Conservation (phyloP, 306 rosid species). For the Datisca glomerata region DNA sequence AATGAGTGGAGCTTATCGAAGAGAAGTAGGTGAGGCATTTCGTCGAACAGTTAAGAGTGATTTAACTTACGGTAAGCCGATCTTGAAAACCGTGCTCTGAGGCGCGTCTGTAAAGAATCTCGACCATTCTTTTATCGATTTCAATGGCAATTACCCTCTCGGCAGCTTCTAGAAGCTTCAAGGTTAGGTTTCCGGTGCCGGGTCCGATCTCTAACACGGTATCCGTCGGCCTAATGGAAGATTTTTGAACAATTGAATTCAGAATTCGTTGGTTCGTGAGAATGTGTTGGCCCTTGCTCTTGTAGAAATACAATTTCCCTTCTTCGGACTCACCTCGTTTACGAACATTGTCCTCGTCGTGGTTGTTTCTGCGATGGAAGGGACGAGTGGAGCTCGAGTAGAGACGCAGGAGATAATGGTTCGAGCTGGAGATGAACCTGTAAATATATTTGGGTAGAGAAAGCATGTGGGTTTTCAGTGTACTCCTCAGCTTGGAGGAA, state of each 20-base stretch:
- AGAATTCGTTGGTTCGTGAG: conserved; percentile 64
- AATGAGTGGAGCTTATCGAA: no score
- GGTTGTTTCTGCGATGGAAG: conserved; percentile 6
- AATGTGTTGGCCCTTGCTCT: conserved; percentile 83
- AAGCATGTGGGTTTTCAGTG: conserved; percentile 23
- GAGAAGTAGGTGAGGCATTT: conserved; percentile 19
- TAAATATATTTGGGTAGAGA: conserved; percentile 14
- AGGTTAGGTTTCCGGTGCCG: conserved; percentile 88
- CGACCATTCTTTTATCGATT: conserved; percentile 70
- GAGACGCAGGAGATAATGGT: conserved; percentile 14
- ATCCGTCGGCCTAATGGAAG: conserved; percentile 52
- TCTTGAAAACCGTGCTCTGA: conserved; percentile 14
- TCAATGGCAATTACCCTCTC: conserved; percentile 50
- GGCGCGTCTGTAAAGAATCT: conserved; percentile 50
- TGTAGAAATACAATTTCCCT: conserved; percentile 29
- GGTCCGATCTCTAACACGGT: conserved; percentile 97
- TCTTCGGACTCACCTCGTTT: conserved; percentile 11
- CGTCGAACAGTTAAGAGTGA: conserved; percentile 22
- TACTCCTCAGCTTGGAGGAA: no score
- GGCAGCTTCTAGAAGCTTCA: conserved; percentile 69
- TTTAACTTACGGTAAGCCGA: conserved; percentile 32
- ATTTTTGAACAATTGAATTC: conserved; percentile 48
- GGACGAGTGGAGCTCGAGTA: conserved; percentile 18
- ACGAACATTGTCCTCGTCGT: conserved; percentile 6
- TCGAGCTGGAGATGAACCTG: conserved; percentile 10